A percentile compares a stretch with the other conserved stretches of the same genome.
Evolutionary conservation across 2,329 filamentous ascomycete species (phyloP).

Genomic region (Neofusicoccum kwambonambiense): DNA sequence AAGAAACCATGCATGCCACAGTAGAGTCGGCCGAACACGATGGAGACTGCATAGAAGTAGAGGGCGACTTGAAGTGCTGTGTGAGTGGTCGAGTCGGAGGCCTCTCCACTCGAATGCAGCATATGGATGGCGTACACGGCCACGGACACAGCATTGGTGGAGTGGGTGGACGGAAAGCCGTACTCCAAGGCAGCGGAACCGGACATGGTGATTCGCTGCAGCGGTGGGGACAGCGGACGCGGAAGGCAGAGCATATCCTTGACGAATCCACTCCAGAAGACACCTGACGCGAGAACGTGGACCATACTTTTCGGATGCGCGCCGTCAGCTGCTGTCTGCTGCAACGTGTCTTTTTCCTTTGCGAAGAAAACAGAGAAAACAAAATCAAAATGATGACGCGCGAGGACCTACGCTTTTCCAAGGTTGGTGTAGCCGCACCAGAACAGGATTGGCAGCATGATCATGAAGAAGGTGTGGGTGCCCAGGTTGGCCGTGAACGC

Average conservation of each 20-base stretch:
- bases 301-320: slow-evolving; percentile 32
- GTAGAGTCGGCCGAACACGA: slow-evolving; percentile 87
- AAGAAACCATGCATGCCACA: slow-evolving; percentile 99
- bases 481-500: slow-evolving; percentile 94
- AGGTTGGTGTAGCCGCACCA: slow-evolving; percentile 89
- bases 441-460: slow-evolving; percentile 88
- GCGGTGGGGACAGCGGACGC: slow-evolving; percentile 83
- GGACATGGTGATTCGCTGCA: slow-evolving; percentile 96
- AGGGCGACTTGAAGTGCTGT: slow-evolving; percentile 65
- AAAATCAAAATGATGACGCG: slow-evolving; percentile 6
- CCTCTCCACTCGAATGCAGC: slow-evolving; percentile 64
- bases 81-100: slow-evolving; percentile 58
- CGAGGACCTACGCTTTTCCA: slow-evolving; percentile 73
- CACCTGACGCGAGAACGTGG: slow-evolving; percentile 66
- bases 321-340: background rate
- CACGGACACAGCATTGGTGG: slow-evolving; percentile 93
- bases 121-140: slow-evolving; percentile 78
- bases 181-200: slow-evolving; percentile 93
- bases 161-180: slow-evolving; percentile 95
- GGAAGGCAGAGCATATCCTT: slow-evolving; percentile 94
- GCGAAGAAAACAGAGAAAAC: no score
- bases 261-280: slow-evolving; percentile 76
- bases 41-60: slow-evolving; percentile 85
- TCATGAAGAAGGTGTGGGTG: slow-evolving; percentile 99
- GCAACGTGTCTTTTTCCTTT: no score